Evolutionary conservation across 192 early-diverging fungal genomes (phyloP).

Genomic region (Backusella sp.): DNA sequence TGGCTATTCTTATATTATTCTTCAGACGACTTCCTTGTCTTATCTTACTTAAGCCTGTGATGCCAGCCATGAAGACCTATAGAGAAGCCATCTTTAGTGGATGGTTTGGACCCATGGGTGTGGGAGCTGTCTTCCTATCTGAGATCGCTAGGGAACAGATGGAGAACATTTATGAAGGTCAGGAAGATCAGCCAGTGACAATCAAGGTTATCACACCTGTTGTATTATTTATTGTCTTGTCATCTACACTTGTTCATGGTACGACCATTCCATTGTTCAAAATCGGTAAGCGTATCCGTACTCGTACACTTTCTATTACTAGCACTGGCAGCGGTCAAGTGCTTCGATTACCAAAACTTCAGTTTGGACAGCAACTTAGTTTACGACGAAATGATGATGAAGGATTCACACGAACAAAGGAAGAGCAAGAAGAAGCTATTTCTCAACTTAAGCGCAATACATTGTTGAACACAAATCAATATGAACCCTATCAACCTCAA

Average conservation of each 20-base stretch:
- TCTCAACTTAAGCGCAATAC: slow-evolving; percentile 24
- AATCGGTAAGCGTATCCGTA: slow-evolving; percentile 50
- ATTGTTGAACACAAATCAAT: slow-evolving; percentile 19
- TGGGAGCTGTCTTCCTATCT: slow-evolving; percentile 52
- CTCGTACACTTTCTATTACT: slow-evolving; percentile 36
- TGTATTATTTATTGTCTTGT: slow-evolving; percentile 71
- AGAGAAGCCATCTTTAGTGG: slow-evolving; percentile 81
- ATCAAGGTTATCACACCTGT: slow-evolving; percentile 49
- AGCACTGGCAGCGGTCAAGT: slow-evolving; percentile 35
- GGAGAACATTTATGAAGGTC: slow-evolving; percentile 15
- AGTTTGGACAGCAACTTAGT: slow-evolving; percentile 28
- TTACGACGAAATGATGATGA: slow-evolving; percentile 15
- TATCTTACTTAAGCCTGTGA: slow-evolving; percentile 55
- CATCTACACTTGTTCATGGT: slow-evolving; percentile 83
- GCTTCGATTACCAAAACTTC: slow-evolving; percentile 31
- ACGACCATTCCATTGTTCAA: slow-evolving; percentile 77
- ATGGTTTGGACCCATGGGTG: slow-evolving; percentile 87
- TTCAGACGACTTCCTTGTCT: slow-evolving; percentile 75
- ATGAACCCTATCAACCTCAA: background rate
- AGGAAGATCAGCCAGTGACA: slow-evolving; percentile 9
- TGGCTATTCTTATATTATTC: slow-evolving; percentile 62
- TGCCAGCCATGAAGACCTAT: slow-evolving; percentile 70
- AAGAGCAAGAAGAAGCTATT: slow-evolving; percentile 10
- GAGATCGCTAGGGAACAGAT: slow-evolving; percentile 43
- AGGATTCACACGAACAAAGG: background rate